phyloP scores from a whole-genome alignment of 2,329 filamentous ascomycete genomes.

The Xylariaceae sp. region DNA sequence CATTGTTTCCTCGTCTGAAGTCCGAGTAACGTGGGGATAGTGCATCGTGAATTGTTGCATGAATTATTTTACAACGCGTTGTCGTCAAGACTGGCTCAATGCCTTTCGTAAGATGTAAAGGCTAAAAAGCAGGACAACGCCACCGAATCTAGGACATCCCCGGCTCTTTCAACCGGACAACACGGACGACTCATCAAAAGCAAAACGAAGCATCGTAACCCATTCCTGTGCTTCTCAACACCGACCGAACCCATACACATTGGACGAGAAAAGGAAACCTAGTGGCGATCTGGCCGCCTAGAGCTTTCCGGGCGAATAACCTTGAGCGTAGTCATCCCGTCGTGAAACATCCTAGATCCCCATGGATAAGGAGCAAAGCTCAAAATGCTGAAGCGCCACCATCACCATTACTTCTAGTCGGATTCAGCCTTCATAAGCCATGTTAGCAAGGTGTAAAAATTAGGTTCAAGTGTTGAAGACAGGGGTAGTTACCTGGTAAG shows the following conservation, averaged over 20 bases:
- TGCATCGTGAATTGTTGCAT: slow-evolving; percentile 20
- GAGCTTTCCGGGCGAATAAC: slow-evolving; percentile 32
- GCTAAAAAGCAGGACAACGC: slow-evolving; percentile 23
- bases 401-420: slow-evolving; percentile 40
- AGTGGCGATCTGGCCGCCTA: slow-evolving; percentile 30
- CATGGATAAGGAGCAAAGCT: slow-evolving; percentile 15
- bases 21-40: slow-evolving; percentile 2
- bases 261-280: slow-evolving; percentile 39
- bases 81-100: slow-evolving; percentile 26
- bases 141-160: slow-evolving; percentile 26
- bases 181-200: slow-evolving; percentile 29
- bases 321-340: slow-evolving; percentile 36
- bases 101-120: slow-evolving; percentile 22
- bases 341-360: slow-evolving; percentile 33
- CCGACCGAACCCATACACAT: slow-evolving; percentile 42
- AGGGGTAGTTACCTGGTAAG: slow-evolving; percentile 76
- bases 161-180: slow-evolving; percentile 30
- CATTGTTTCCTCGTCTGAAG: slow-evolving; percentile 7
- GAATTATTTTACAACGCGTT: slow-evolving; percentile 38
- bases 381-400: background rate
- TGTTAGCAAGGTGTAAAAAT: slow-evolving; percentile 18
- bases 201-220: slow-evolving; percentile 41
- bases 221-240: slow-evolving; percentile 43
- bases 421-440: slow-evolving; percentile 41
- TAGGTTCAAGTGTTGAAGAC: background rate